Evolutionary conservation across 805 yeast species (phyloP).

Genomic region (baker's yeast (Saccharomyces cerevisiae)): DNA sequence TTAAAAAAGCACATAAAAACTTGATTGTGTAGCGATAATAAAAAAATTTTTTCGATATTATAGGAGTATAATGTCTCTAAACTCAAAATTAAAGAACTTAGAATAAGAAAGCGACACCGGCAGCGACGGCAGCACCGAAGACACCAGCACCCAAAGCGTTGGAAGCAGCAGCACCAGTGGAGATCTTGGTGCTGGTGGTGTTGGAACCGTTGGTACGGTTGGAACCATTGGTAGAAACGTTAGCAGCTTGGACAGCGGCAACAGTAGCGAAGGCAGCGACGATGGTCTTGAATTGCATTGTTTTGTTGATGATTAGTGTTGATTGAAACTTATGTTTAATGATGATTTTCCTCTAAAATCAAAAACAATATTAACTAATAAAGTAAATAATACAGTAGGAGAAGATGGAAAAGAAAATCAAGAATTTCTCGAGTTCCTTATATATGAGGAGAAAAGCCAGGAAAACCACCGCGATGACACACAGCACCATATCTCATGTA

Average conservation of each 20-base stretch:
- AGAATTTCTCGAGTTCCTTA: background rate
- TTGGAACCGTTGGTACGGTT: slow-evolving; percentile 35
- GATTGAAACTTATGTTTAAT: background rate
- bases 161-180: slow-evolving; percentile 42
- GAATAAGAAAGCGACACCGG: slow-evolving; percentile 52
- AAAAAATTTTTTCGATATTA: background rate
- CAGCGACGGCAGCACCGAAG: slow-evolving; percentile 75
- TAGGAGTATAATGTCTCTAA: background rate
- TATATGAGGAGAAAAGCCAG: background rate
- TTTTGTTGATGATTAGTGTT: slow-evolving; percentile 9
- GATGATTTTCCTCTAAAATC: background rate
- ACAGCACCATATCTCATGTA: background rate
- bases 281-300: slow-evolving; percentile 69
- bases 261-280: slow-evolving; percentile 60
- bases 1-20: background rate
- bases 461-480: background rate
- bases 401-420: background rate
- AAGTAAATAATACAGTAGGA: background rate
- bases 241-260: slow-evolving; percentile 52
- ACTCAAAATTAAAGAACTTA: slow-evolving; percentile 20
- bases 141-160: slow-evolving; percentile 59
- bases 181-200: slow-evolving; percentile 32
- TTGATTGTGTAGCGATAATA: background rate
- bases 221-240: slow-evolving; percentile 39
- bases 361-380: too few species aligned